Percentiles rank a stretch among this genome's conserved stretches.
Evolutionary conservation across 495 filamentous ascomycete species (phyloP).

Genomic region (Penicillium daleae): DNA sequence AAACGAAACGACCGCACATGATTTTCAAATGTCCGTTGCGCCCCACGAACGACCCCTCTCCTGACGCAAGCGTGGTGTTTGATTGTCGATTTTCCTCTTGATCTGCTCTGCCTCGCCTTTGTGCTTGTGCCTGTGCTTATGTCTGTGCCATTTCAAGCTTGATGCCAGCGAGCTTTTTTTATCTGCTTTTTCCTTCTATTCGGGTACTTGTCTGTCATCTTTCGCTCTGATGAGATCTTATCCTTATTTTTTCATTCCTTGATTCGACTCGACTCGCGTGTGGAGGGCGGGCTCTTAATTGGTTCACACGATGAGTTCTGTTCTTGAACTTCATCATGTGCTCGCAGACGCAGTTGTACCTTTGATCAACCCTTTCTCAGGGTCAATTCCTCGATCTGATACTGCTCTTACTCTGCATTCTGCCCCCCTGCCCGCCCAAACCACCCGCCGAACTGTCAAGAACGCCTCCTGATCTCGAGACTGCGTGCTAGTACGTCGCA

Average conservation of each 20-base stretch:
- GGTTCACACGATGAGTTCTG: not conserved
- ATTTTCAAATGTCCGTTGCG: conserved; percentile 15
- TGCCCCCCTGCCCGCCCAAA: not conserved
- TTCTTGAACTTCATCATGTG: not conserved
- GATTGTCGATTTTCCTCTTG: conserved; percentile 29
- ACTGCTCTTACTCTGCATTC: not conserved
- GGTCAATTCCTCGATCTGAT: not conserved
- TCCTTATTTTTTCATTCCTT: not conserved
- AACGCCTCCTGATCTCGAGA: not conserved
- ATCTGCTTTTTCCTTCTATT: not conserved
- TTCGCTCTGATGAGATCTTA: conserved; percentile 5
- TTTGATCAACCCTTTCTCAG: not conserved
- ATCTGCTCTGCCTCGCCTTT: conserved; percentile 21
- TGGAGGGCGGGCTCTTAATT: not conserved
- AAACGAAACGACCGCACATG: conserved; percentile 38
- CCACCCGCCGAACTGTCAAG: not conserved
- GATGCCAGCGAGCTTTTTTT: conserved; percentile 5
- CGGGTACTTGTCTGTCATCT: not conserved
- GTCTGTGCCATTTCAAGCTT: conserved; percentile 12
- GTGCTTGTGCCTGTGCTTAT: conserved; percentile 6
- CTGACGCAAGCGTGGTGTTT: conserved; percentile 34
- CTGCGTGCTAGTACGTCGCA: not conserved
- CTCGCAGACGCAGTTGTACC: no score
- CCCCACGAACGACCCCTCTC: conserved; percentile 27
- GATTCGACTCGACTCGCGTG: not conserved